phyloP scores from a whole-genome alignment of 208 protist species.

The Acanthamoeba divionensis region DNA sequence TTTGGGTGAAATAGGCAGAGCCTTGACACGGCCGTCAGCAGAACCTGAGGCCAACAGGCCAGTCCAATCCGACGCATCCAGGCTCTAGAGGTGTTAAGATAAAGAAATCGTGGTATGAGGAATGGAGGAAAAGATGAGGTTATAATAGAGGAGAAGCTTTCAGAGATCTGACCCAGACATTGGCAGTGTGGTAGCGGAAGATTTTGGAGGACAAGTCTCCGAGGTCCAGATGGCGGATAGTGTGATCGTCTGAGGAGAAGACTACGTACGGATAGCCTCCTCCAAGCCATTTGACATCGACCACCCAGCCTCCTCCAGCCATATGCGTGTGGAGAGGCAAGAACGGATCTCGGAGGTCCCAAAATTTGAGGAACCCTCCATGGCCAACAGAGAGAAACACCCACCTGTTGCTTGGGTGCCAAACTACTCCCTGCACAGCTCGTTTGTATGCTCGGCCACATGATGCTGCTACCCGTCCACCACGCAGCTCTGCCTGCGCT shows the following conservation, averaged over 20 bases:
- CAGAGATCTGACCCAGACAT: background rate
- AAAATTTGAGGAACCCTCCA: conserved; percentile 28
- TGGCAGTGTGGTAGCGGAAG: conserved; percentile 30
- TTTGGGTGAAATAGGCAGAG: background rate
- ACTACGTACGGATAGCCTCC: background rate
- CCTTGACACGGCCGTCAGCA: background rate
- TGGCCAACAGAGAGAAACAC: conserved; percentile 30
- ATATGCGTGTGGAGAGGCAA: conserved; percentile 32
- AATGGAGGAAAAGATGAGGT: background rate
- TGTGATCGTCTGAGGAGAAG: conserved; percentile 16
- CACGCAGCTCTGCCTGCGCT: background rate
- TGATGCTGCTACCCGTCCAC: background rate
- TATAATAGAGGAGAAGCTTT: background rate
- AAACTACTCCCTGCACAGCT: background rate
- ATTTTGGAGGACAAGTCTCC: conserved; percentile 14
- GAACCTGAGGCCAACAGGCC: background rate
- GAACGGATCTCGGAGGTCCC: conserved; percentile 1
- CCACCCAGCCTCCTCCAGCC: conserved; percentile 23
- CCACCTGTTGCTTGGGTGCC: background rate
- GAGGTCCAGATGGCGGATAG: background rate
- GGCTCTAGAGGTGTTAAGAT: background rate
- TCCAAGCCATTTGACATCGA: background rate
- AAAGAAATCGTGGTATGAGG: background rate
- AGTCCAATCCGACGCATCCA: background rate
- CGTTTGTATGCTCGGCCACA: background rate